Evolutionary conservation across 148 eudicot genomes (phyloP).

Genomic region (Fagopyrum homotropicum): DNA sequence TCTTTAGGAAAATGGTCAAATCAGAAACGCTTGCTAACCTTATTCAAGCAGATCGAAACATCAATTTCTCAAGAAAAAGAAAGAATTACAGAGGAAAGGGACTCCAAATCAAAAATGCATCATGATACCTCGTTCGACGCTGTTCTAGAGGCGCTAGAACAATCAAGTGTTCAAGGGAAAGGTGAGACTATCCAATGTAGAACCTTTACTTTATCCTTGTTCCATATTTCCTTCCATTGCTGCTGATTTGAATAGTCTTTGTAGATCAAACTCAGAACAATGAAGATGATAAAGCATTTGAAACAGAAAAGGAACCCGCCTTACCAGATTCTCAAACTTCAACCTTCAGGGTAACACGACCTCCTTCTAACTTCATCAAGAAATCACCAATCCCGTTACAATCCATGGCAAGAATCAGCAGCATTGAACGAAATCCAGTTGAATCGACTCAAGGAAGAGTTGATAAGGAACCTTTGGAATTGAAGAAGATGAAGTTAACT

Average conservation of each 20-base stretch:
- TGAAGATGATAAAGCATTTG: constrained; percentile 14
- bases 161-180: constrained; percentile 20
- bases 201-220: not conserved
- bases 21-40: constrained; percentile 40
- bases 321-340: constrained; percentile 15
- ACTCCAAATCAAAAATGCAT: constrained; percentile 20
- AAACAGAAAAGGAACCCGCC: constrained; percentile 19
- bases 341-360: constrained; percentile 25
- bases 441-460: constrained; percentile 12
- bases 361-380: constrained; percentile 45
- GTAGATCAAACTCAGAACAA: constrained; percentile 9
- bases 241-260: not conserved
- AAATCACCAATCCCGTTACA: constrained; percentile 48
- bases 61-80: constrained; percentile 38
- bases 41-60: constrained; percentile 45
- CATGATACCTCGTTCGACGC: constrained; percentile 32
- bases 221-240: not conserved
- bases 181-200: constrained; percentile 8
- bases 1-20: constrained; percentile 23
- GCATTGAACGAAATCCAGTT: constrained; percentile 12
- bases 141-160: constrained; percentile 40
- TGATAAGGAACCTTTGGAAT: not conserved
- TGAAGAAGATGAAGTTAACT: constrained; percentile 45
- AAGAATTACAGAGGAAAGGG: constrained; percentile 17
- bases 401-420: constrained; percentile 16